These are phyloP conservation scores for Phytopythium boreale DNA, from an alignment of 352 stramenopile species.

Conservation along the genomic window DNA sequence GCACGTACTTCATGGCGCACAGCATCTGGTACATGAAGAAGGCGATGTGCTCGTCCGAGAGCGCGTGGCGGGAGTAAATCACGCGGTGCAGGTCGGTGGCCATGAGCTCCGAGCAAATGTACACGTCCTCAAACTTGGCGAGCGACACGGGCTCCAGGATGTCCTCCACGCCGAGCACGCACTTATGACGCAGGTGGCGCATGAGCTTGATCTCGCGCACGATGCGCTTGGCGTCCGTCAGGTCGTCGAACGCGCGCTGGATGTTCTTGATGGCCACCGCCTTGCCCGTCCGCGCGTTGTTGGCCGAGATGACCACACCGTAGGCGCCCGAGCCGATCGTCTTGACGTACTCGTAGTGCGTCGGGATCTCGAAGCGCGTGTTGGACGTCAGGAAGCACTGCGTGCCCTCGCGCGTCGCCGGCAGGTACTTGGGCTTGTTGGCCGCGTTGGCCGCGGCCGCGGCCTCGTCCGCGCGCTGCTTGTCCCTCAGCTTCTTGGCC, in stretches of 20 bases:
- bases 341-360: conserved; percentile 78
- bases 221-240: conserved; percentile 99
- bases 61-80: conserved; percentile 85
- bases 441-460: conserved; percentile 54
- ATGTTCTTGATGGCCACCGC: conserved; percentile 94
- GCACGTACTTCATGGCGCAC: conserved; percentile 91
- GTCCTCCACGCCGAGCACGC: conserved; percentile 79
- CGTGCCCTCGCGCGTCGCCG: conserved; percentile 51
- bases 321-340: conserved; percentile 90
- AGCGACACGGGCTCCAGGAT: conserved; percentile 67
- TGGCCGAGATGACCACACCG: conserved; percentile 86
- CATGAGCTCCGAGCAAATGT: conserved; percentile 91
- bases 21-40: conserved; percentile 93
- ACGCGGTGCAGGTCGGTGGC: conserved; percentile 88
- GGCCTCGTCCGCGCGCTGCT: conserved; percentile 66
- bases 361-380: conserved; percentile 79
- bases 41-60: conserved; percentile 84
- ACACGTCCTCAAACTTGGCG: conserved; percentile 83
- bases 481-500: conserved; percentile 73
- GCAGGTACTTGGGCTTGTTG: conserved; percentile 85
- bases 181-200: conserved; percentile 90
- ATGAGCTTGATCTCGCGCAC: conserved; percentile 96
- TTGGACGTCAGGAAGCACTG: conserved; percentile 88
- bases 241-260: conserved; percentile 92
- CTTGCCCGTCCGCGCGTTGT: conserved; percentile 34